phyloP scores from a whole-genome alignment of 2,329 filamentous ascomycete genomes.

The Penicillium glabrum region DNA sequence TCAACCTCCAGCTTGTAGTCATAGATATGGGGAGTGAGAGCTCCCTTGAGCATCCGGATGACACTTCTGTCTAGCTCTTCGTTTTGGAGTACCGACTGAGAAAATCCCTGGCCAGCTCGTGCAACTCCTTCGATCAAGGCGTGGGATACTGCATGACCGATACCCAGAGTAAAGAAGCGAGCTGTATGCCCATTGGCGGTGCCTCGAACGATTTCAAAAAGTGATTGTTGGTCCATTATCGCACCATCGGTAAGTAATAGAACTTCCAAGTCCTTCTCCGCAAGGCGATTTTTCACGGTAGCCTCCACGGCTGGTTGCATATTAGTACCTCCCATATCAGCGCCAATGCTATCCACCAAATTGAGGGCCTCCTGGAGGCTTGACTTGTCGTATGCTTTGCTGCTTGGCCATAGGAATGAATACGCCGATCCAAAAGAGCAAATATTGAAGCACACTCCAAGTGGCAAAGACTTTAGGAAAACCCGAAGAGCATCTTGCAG shows the following conservation, averaged over 20 bases:
- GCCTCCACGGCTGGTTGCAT: slow-evolving; percentile 50
- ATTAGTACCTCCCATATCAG: slow-evolving; percentile 56
- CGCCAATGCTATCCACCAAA: slow-evolving; percentile 45
- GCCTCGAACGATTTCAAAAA: slow-evolving; percentile 52
- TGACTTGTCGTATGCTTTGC: slow-evolving; percentile 47
- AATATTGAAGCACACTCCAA: slow-evolving; percentile 58
- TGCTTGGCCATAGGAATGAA: slow-evolving; percentile 51
- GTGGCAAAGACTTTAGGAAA: slow-evolving; percentile 60
- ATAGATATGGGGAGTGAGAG: slow-evolving; percentile 64
- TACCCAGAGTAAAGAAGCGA: slow-evolving; percentile 57
- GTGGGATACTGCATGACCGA: slow-evolving; percentile 56
- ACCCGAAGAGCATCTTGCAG: slow-evolving; percentile 54
- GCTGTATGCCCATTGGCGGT: slow-evolving; percentile 45
- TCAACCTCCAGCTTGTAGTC: slow-evolving; percentile 65
- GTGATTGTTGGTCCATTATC: slow-evolving; percentile 49
- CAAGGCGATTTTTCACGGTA: slow-evolving; percentile 48
- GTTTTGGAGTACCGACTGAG: slow-evolving; percentile 60
- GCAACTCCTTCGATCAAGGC: slow-evolving; percentile 61
- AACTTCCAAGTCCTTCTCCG: slow-evolving; percentile 51
- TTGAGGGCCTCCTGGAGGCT: slow-evolving; percentile 46
- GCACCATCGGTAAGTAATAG: slow-evolving; percentile 59
- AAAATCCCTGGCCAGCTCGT: slow-evolving; percentile 58
- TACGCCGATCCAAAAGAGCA: slow-evolving; percentile 55
- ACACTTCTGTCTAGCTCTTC: slow-evolving; percentile 70
- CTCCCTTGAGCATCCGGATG: slow-evolving; percentile 71